Base-by-base conservation (phyloP, 768 basidiomycete genomes). In the Pleurotus citrinopileatus region DNA sequence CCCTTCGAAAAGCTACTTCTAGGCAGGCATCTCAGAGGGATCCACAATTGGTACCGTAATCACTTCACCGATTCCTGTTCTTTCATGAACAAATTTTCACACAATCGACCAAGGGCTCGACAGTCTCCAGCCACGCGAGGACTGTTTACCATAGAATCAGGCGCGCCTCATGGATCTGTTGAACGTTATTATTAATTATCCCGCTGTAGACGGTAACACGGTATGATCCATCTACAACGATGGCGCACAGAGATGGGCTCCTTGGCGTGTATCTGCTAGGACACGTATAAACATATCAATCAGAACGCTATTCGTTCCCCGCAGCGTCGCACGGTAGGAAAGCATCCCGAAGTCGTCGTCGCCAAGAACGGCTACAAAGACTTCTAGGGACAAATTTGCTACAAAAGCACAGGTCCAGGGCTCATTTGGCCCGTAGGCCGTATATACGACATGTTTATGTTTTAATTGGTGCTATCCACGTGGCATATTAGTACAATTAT, bases 391-490 rank as follows among this genome's bases (percentile, higher is more conserved):
- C 17, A 40, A 15, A 40, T 40, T 40, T 40, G 7, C 38, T n/a
- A 7, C 10, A 12, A 40, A 12, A 19, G 38, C 17, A 40, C 38
- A 32, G 48, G 27, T 37, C 25, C 28, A 51, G 48, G 28, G 48
- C 22, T 32, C 20, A n/a, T 51, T 37, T 25, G 46, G 48, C 32
- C n/a, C 23, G n/a, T n/a, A n/a, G n/a, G n/a, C n/a, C n/a, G n/a
- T n/a, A 23, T 38, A 51, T 37, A 17, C 32, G 48, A 28, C 34
- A 37, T 36, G 34, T 38, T 20, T 32, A 51, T 51, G 48, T 51
- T 51, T 20, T 51, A 51, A 51, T 22, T 25, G 45, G 48, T 37
- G 48, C 34, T 17, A 51, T n/a, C 48, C 48, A 51, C 48, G 48
- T 51, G 48, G 29, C 45, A n/a, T 47, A 47, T 28, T 37, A 36